These are phyloP conservation scores for Suhomyces terraborum DNA, from an alignment of 1,139 yeast species.

Conservation along the genomic window DNA sequence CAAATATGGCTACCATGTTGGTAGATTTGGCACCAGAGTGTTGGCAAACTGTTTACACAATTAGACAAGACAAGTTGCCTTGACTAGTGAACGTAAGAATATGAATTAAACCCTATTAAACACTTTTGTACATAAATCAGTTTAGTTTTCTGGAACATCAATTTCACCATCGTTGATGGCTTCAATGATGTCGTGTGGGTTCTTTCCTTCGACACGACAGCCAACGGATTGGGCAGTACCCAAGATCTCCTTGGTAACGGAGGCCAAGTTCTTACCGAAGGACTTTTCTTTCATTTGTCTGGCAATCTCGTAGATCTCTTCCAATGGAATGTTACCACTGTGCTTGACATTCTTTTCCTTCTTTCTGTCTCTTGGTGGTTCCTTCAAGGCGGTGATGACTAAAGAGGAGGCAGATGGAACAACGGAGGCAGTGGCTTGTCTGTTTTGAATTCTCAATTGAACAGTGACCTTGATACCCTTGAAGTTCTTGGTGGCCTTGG, in stretches of 20 bases:
- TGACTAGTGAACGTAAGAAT: constrained; percentile 17
- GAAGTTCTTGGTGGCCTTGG: constrained; percentile 99
- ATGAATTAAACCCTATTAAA: constrained; percentile 39
- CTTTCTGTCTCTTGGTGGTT: constrained; percentile 99
- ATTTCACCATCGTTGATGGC: constrained; percentile 98
- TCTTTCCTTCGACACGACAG: constrained; percentile 98
- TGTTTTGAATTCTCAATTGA: constrained; percentile 98
- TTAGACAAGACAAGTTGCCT: constrained; percentile 6
- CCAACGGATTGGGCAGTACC: constrained; percentile 99
- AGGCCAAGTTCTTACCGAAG: constrained; percentile 95
- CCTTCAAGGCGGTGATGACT: constrained; percentile 98
- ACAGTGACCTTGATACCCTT: constrained; percentile 99
- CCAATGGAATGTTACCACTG: constrained; percentile 97
- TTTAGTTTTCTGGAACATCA: constrained; percentile 89
- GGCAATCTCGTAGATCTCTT: constrained; percentile 96
- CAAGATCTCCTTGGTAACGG: constrained; percentile 97
- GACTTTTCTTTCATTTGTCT: constrained; percentile 98
- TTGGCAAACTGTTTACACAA: constrained; percentile 20
- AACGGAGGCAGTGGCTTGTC: constrained; percentile 99
- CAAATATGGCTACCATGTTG: constrained; percentile 51
- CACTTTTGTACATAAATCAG: constrained; percentile 38
- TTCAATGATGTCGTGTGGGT: constrained; percentile 98
- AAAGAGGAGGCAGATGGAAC: constrained; percentile 99
- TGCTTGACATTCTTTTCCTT: constrained; percentile 99
- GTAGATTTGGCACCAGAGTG: constrained; percentile 63